Base-by-base conservation (phyloP, 495 filamentous ascomycete genomes). In the Talaromyces borbonicus region DNA sequence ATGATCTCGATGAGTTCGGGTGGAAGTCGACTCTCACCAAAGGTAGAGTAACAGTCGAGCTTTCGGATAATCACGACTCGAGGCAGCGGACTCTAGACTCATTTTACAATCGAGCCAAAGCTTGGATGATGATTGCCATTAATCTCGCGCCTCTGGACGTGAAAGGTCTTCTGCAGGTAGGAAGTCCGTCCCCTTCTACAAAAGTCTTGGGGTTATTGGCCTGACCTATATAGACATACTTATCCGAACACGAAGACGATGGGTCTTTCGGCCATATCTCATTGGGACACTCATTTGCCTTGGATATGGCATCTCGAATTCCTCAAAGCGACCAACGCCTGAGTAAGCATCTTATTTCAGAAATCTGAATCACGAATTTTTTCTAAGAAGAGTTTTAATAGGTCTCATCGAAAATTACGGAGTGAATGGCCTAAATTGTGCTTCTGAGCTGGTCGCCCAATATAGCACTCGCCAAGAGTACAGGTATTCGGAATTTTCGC, bases 401-500 rank as follows among this genome's bases (percentile, higher is more conserved):
- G 75, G 72, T 19, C 77, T 84, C 5, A 81, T 95, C 20, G 86
- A 94, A 43, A 71, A 66, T 23, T 74, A 85, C 48, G 77, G 81
- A 8, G 74, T 78, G 24, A 77, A 74, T 15, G 79, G 79, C 37
- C 79, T 94, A 50, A 92, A 97, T 54, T 83, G 89, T 11, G 90
- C 87, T 9, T 96, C 90, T 11, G 89, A 95, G 59, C 95, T 98
- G 53, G 82, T 97, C 58, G 85, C 89, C 25, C 87, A 96, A 57
- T 96, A 97, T 56, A 96, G 90, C n/a, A 92, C 85, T 18, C 85
- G 92, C 7, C 93, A 97, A 57, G 88, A 88, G 53, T 97, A 97
- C 59, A 79, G 85, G 23, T 85, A 85, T 49, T 75, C 83, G 11
- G 86, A 94, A 56, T 66, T 78, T 8, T 58, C 82, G 29, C 35